Evolutionary conservation across 164 flowering plant genomes (phyloP).

Genomic region (Umbellularia californica): DNA sequence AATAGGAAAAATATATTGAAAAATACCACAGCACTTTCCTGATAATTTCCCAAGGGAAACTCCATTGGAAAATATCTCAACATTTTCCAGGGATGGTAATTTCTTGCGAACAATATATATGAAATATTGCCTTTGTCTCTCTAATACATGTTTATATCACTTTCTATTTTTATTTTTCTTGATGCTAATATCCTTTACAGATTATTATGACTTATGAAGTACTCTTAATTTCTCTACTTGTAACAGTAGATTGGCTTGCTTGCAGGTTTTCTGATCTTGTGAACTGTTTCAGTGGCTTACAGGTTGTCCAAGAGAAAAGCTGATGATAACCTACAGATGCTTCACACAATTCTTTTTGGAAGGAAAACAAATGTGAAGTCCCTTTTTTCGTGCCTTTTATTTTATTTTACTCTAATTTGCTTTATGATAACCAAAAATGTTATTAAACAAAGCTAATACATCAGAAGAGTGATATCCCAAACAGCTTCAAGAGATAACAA

Average conservation of each 20-base stretch:
- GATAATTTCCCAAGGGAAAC: too few relatives aligned
- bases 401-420: background rate
- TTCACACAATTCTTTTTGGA: constrained; percentile 76
- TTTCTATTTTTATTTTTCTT: too few relatives aligned
- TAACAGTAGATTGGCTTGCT: constrained; percentile 8
- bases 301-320: constrained; percentile 86
- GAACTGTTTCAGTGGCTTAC: constrained; percentile 75
- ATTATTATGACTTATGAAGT: too few relatives aligned
- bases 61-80: too few relatives aligned
- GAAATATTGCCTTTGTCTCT: background rate
- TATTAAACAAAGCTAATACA: too few relatives aligned
- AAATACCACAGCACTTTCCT: too few relatives aligned
- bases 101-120: too few relatives aligned
- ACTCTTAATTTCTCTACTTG: constrained; percentile 6
- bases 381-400: background rate
- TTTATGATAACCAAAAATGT: too few relatives aligned
- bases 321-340: constrained; percentile 77
- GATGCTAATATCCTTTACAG: too few relatives aligned
- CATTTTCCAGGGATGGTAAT: too few relatives aligned
- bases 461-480: too few relatives aligned
- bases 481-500: background rate
- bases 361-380: constrained; percentile 65
- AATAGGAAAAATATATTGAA: too few relatives aligned
- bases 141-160: background rate
- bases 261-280: constrained; percentile 27